Percentiles rank a stretch among this genome's conserved stretches.
phyloP scores from a whole-genome alignment of 768 basidiomycete genomes.

The Podaxis rugospora region DNA sequence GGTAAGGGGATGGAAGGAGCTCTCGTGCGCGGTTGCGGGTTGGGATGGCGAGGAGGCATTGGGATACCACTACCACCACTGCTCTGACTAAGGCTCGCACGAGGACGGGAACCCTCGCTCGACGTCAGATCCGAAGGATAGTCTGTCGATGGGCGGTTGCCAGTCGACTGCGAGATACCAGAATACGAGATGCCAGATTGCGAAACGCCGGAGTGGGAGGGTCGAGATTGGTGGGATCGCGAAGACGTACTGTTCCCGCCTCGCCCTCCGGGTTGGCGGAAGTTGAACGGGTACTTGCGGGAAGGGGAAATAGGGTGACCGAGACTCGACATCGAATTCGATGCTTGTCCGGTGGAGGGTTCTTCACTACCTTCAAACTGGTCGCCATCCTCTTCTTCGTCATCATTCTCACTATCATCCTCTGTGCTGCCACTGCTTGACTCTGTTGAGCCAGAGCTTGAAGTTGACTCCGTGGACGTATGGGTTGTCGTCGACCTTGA shows the following conservation, averaged over 20 bases:
- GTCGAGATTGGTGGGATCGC: conserved; percentile 9
- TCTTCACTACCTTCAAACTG: conserved; percentile 39
- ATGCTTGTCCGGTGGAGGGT: conserved; percentile 59
- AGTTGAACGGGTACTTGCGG: conserved; percentile 61
- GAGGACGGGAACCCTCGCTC: conserved; percentile 12
- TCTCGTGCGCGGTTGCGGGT: conserved; percentile 16
- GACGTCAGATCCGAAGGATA: conserved; percentile 23
- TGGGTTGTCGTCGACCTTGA: conserved; percentile 11
- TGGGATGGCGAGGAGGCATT: conserved; percentile 39
- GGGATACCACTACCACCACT: conserved; percentile 29
- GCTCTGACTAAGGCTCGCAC: conserved; percentile 29
- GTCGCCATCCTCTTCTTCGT: conserved; percentile 29
- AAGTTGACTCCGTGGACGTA: not conserved
- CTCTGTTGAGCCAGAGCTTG: conserved; percentile 13
- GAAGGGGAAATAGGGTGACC: conserved; percentile 66
- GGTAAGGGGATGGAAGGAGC: conserved; percentile 29
- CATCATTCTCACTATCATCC: conserved; percentile 13
- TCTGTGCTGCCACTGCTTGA: conserved; percentile 18
- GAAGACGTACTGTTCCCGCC: conserved; percentile 13
- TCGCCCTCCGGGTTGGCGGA: conserved; percentile 39
- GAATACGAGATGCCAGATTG: conserved; percentile 20
- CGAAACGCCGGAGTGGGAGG: conserved; percentile 9
- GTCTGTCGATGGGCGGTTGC: conserved; percentile 58
- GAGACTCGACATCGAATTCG: conserved; percentile 82
- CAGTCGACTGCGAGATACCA: conserved; percentile 54